Conservation (phyloP, 768 basidiomycete genomes). For the Lactarius evosmus region DNA sequence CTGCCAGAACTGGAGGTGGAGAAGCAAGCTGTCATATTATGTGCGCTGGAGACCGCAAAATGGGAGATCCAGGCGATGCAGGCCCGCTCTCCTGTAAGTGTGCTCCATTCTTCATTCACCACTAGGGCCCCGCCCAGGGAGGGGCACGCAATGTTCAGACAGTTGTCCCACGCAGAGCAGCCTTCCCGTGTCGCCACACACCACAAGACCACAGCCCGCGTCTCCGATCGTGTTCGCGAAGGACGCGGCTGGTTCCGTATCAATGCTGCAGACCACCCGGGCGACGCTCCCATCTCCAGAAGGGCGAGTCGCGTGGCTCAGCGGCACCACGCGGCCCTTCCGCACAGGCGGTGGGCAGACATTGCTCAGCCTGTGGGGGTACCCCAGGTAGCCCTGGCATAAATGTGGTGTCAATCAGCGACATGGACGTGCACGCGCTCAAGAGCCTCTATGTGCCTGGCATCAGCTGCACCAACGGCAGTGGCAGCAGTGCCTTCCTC, state of each 20-base stretch:
- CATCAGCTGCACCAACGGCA: constrained; percentile 6
- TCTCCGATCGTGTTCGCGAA: constrained; percentile 35
- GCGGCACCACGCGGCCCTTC: constrained; percentile 46
- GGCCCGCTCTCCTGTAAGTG: constrained; percentile 45
- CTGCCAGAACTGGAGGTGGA: constrained; percentile 36
- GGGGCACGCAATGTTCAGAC: constrained; percentile 16
- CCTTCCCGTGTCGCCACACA: not conserved
- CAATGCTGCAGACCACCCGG: constrained; percentile 74
- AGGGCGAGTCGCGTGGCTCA: constrained; percentile 65
- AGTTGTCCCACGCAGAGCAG: constrained; percentile 17
- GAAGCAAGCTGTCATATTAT: constrained; percentile 15
- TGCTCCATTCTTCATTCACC: not conserved
- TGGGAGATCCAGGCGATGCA: constrained; percentile 29
- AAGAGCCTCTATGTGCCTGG: constrained; percentile 68
- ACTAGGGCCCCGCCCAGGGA: not conserved
- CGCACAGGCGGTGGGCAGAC: constrained; percentile 36
- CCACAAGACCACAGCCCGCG: constrained; percentile 3
- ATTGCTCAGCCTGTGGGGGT: constrained; percentile 30
- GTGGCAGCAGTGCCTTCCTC: not conserved
- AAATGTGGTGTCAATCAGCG: constrained; percentile 57
- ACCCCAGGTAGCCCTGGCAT: constrained; percentile 39
- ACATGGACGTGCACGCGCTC: constrained; percentile 83
- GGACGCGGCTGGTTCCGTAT: constrained; percentile 54
- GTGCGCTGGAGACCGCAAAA: constrained; percentile 32
- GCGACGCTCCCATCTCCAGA: constrained; percentile 79